Percentiles rank a stretch among this genome's conserved stretches.
phyloP scores from a whole-genome alignment of 1,139 yeast species.

The Geotrichum candidum region DNA sequence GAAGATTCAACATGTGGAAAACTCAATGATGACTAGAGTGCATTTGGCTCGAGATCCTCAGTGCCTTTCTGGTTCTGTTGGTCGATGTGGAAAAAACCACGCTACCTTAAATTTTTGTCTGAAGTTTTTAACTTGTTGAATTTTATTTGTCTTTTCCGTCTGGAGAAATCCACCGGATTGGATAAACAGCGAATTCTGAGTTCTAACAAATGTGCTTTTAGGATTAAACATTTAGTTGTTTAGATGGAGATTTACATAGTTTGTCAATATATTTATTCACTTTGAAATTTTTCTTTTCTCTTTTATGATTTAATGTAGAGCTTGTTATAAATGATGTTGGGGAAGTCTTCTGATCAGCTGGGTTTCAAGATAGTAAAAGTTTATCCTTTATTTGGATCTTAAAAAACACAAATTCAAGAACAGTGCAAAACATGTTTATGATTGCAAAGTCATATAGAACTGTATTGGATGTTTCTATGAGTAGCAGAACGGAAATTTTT shows the following conservation, averaged over 20 bases:
- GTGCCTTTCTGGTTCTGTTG: conserved; percentile 10
- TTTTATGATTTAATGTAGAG: too few relatives aligned
- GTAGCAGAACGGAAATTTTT: too few relatives aligned
- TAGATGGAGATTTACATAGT: neutral
- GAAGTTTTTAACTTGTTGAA: conserved; percentile 4
- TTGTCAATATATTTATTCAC: neutral
- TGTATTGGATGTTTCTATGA: too few relatives aligned
- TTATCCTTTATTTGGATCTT: too few relatives aligned
- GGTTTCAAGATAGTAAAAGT: too few relatives aligned
- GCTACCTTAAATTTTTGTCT: conserved; percentile 18
- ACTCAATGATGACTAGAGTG: conserved; percentile 18
- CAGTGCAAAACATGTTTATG: too few relatives aligned
- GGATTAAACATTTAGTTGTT: neutral
- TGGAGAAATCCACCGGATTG: neutral
- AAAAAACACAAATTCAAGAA: too few relatives aligned
- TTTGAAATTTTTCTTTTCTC: neutral
- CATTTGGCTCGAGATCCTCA: conserved; percentile 18
- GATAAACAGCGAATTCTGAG: neutral
- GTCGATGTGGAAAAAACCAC: conserved; percentile 19
- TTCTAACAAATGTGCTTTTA: neutral
- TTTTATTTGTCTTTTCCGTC: neutral
- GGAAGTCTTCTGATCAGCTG: too few relatives aligned
- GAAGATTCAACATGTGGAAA: neutral
- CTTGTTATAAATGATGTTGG: too few relatives aligned
- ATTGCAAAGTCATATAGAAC: too few relatives aligned